A percentile compares a stretch with the other conserved stretches of the same genome.
These are phyloP conservation scores for Geranium incanum DNA, from an alignment of 441 rosid species.

Conservation along the genomic window DNA sequence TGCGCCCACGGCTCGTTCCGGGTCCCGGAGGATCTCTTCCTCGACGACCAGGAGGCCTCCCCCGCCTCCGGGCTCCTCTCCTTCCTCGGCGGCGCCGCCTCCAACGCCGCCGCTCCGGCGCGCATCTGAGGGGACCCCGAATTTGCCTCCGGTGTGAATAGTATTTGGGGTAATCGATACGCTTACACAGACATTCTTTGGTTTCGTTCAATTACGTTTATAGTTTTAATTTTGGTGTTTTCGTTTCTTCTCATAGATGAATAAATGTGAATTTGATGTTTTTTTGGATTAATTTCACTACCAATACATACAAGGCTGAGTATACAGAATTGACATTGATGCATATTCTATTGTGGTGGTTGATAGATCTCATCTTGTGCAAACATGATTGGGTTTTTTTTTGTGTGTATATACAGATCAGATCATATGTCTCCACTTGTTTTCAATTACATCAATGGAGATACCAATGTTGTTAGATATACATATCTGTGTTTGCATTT, in stretches of 20 bases:
- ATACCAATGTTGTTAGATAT: neutral
- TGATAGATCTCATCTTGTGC: neutral
- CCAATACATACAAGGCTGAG: neutral
- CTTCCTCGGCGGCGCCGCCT: constrained; percentile 10
- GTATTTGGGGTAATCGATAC: neutral
- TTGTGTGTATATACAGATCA: neutral
- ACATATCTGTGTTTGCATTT: too few relatives aligned
- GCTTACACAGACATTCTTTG: neutral
- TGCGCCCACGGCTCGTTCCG: constrained; percentile 11
- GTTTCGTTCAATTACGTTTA: neutral
- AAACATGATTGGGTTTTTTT: too few relatives aligned
- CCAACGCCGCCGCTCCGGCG: constrained; percentile 5
- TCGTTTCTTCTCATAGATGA: neutral
- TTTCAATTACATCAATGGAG: neutral
- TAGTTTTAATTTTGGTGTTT: neutral
- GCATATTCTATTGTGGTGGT: neutral
- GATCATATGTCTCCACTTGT: neutral
- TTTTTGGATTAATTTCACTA: neutral
- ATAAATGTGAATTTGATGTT: neutral
- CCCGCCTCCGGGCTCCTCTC: constrained; percentile 9
- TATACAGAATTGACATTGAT: neutral
- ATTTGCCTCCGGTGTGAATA: neutral
- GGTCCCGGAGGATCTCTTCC: constrained; percentile 13
- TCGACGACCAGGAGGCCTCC: constrained; percentile 8
- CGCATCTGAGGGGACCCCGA: neutral